Evolutionary conservation across 257 asterid species (phyloP), one percentile per base, ranked within the genome.

Genomic region (Vinca minor): DNA sequence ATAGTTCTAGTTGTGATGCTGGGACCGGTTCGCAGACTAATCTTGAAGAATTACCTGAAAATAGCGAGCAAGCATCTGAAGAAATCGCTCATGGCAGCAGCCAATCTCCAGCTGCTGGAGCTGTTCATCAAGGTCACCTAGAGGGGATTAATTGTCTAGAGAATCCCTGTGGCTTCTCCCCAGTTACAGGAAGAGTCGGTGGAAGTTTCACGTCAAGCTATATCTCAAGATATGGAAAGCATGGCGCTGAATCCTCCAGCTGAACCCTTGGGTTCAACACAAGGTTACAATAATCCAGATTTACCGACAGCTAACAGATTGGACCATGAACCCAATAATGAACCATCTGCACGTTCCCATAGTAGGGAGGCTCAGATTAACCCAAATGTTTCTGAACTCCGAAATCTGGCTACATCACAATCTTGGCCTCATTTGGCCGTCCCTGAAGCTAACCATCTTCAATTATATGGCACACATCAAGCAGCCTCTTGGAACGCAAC

Each of bases 151-250:
- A 32, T 48, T 50, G 45, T 69, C 39, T 44, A 66, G 83, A 35
- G 64, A 64, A 69, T n/a, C 61, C 66, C 83, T 35, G 87, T 63
- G 69, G 72, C 74, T 69, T 52, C 79, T 38, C n/a, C 59, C 48
- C 76, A 64, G 26, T 21, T 59, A 34, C 58, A 49, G 68, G 79
- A 64, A 38, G 74, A 66, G 48, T 52, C 65, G 9, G 67, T 31
- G 65, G 73, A 47, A 41, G 70, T 53, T 52, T 23, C 70, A 36
- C 45, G 52, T 38, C 80, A 50, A 56, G 23, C 62, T 23, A 39
- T 31, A 63, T 73, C 77, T 28, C 70, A 32, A 36, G 28, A 31
- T 35, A 65, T 50, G 28, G 73, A 63, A 59, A 68, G 38, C 55
- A 36, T n/a, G 61, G 73, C 46, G 46, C 21, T 17, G 23, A 50